phyloP scores from a whole-genome alignment of 1,284 basidiomycete genomes.

The Tylopilus orsonianus region DNA sequence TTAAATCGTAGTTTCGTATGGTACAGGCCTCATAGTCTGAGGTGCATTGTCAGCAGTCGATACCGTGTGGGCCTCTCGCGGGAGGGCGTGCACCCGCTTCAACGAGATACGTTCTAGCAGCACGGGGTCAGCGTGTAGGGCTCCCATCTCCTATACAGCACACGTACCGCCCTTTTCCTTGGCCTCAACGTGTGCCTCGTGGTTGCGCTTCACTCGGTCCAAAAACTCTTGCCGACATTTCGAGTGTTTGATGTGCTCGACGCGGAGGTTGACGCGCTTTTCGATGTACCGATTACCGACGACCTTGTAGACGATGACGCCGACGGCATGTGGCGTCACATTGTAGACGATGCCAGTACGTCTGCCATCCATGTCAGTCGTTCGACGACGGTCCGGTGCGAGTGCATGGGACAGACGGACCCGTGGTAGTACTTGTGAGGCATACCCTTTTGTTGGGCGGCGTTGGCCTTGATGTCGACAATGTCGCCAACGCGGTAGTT shows the following conservation, averaged over 20 bases:
- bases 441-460: conserved; percentile 99
- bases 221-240: conserved; percentile 99
- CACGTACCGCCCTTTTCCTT: conserved; percentile 87
- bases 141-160: neutral
- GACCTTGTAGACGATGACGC: conserved; percentile 98
- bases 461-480: conserved; percentile 99
- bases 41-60: conserved; percentile 79
- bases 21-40: conserved; percentile 90
- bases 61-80: conserved; percentile 81
- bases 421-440: conserved; percentile 97
- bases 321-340: conserved; percentile 92
- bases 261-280: conserved; percentile 99
- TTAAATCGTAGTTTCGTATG: conserved; percentile 87
- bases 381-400: conserved; percentile 2
- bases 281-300: conserved; percentile 99
- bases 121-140: neutral
- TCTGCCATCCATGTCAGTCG: conserved; percentile 40
- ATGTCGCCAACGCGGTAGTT: conserved; percentile 97
- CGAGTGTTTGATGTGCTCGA: conserved; percentile 98
- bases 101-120: conserved; percentile 74
- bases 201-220: conserved; percentile 94
- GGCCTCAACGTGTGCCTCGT: conserved; percentile 80
- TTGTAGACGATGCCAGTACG: conserved; percentile 99
- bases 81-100: conserved; percentile 85
- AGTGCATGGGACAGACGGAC: conserved; percentile 43